Evolutionary conservation across 129 eudicot species (phyloP).

Genomic region (Helianthus tuberosus): DNA sequence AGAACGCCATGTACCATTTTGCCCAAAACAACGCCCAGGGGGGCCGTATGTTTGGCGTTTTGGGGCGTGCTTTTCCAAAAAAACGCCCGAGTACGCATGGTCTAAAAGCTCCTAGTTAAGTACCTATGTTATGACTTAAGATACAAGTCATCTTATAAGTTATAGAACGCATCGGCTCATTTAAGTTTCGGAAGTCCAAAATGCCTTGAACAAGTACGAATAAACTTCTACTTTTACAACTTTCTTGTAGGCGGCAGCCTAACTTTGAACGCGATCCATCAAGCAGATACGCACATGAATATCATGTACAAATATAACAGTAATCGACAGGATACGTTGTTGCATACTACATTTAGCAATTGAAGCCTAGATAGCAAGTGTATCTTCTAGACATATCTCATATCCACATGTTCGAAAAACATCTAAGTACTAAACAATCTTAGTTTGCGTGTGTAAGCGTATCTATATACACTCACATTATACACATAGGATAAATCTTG

Average conservation of each 20-base stretch:
- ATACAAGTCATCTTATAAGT: neutral
- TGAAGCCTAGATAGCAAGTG: neutral
- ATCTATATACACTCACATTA: neutral
- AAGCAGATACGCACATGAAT: neutral
- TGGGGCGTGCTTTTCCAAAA: too few species aligned
- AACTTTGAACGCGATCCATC: constrained; percentile 7
- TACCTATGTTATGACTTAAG: neutral
- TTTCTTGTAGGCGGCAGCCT: neutral
- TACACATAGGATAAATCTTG: neutral
- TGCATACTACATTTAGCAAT: neutral
- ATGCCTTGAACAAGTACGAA: neutral
- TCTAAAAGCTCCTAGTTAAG: neutral
- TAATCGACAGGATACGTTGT: neutral
- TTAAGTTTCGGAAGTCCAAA: neutral
- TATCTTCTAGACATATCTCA: neutral
- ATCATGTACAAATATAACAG: neutral
- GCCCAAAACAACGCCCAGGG: too few species aligned
- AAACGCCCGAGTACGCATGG: too few species aligned
- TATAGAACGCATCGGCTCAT: neutral
- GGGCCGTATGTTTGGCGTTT: too few species aligned
- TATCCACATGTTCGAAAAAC: neutral
- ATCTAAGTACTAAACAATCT: neutral
- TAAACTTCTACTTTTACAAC: neutral
- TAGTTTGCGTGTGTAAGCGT: neutral
- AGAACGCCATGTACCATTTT: too few species aligned